Evolutionary conservation across 208 protist species (phyloP).

Genomic region (Borovskyia barvae): DNA sequence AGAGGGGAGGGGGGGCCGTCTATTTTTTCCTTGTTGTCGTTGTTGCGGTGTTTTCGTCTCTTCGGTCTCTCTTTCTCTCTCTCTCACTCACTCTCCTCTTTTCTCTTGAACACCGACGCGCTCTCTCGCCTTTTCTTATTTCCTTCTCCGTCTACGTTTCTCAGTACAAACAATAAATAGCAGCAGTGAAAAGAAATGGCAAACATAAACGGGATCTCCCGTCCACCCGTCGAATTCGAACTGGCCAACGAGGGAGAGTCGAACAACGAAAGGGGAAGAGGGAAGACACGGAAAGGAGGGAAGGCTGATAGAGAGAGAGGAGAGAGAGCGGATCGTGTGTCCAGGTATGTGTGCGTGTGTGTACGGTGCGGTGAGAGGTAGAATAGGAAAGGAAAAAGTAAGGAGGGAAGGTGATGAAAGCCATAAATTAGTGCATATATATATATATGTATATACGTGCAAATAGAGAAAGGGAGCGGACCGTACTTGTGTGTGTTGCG

Average conservation of each 20-base stretch:
- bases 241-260: too few species aligned
- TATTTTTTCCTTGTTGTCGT: too few species aligned
- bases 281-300: background rate
- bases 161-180: background rate
- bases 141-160: background rate
- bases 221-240: too few species aligned
- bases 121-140: slow-evolving; percentile 1
- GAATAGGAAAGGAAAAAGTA: slow-evolving; percentile 11
- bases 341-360: slow-evolving; percentile 1
- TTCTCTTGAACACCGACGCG: too few species aligned
- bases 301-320: background rate
- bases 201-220: too few species aligned
- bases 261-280: too few species aligned
- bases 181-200: slow-evolving; percentile 1
- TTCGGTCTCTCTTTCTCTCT: too few species aligned
- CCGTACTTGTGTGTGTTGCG: background rate
- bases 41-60: too few species aligned
- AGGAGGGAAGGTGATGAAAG: background rate
- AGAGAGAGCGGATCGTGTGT: background rate
- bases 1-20: too few species aligned
- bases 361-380: too few species aligned
- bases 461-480: too few species aligned
- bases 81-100: background rate
- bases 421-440: background rate
- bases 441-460: slow-evolving; percentile 3